Base-by-base conservation (phyloP, 2,329 filamentous ascomycete species). In the Zarea fungicola region DNA sequence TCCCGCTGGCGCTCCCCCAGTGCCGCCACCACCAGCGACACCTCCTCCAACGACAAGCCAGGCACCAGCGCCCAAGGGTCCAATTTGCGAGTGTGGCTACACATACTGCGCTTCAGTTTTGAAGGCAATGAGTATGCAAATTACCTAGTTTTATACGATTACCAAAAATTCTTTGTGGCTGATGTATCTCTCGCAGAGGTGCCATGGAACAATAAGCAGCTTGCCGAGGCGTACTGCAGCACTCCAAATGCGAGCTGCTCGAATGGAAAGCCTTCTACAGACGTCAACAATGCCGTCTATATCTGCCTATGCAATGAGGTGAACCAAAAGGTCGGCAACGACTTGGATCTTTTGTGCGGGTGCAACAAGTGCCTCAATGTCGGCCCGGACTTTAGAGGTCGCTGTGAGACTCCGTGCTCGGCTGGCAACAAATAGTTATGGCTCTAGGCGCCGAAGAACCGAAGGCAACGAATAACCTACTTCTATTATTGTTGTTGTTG, bases 41-140 rank as follows among this genome's bases (percentile, higher is more conserved):
- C 28, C 41, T 16, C 44, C 32, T 11, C 51, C 41, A 9, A 52
- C 48, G 2, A 50, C 19, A 18, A 49, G 54, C n/a, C 53, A 56
- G 19, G 52, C 45, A 22, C 50, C 55, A 1, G 52, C 55, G 13
- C 42, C 48, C 22, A 51, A 57, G 8, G 65, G 60, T 2, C 55
- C 67, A 14, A 63, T 64, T 45, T 71, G 68, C 54, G 63, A 70
- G 51, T 71, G 68, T 52, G 68, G 68, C 48, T 70, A 69, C 47
- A 71, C 68, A 3, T 71, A 71, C 50, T 71, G 68, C 51, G 65
- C 66, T 9, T 60, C 63, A 2, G 67, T 71, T 11, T 58, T 71
- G 18, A 61, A 64, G 58, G 56, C 47, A 2, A 69, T 69, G 66
- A 58, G 66, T 67, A 58, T 40, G 60, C 54, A 6, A 5, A 14